Evolutionary conservation across 2,329 filamentous ascomycete genomes (phyloP).

Genomic region (Aspergillus arachidicola): DNA sequence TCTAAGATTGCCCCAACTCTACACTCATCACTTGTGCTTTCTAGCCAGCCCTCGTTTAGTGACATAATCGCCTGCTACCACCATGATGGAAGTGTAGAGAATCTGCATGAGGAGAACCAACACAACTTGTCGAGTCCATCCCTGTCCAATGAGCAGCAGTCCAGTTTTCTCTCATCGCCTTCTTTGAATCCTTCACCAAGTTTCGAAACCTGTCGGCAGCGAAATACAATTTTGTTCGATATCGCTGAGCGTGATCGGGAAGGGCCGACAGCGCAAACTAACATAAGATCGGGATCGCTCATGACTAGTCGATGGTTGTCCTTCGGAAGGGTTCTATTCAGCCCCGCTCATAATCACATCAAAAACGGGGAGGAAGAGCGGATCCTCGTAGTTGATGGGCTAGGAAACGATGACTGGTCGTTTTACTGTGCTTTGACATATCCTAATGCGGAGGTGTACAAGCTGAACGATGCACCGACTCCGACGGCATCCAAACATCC

Average conservation of each 20-base stretch:
- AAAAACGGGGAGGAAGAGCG: slow-evolving; percentile 43
- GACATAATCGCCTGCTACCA: slow-evolving; percentile 58
- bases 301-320: slow-evolving; percentile 56
- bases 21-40: slow-evolving; percentile 52
- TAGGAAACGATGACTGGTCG: slow-evolving; percentile 57
- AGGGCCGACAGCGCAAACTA: slow-evolving; percentile 45
- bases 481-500: slow-evolving; percentile 38
- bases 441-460: slow-evolving; percentile 49
- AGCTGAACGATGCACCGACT: slow-evolving; percentile 40
- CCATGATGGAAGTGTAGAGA: slow-evolving; percentile 29
- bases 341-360: slow-evolving; percentile 51
- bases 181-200: slow-evolving; percentile 25
- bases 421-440: slow-evolving; percentile 55
- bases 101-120: slow-evolving; percentile 22
- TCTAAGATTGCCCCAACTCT: slow-evolving; percentile 55
- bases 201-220: slow-evolving; percentile 34
- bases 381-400: slow-evolving; percentile 52
- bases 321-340: slow-evolving; percentile 54
- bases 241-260: slow-evolving; percentile 47
- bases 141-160: slow-evolving; percentile 27
- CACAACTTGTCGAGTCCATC: slow-evolving; percentile 23
- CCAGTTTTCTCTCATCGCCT: slow-evolving; percentile 30
- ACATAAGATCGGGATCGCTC: slow-evolving; percentile 52
- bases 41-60: slow-evolving; percentile 56
- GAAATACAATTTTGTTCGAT: slow-evolving; percentile 39